Evolutionary conservation across 2,329 filamentous ascomycete species (phyloP).

Genomic region (Alternaria triticimaculans): DNA sequence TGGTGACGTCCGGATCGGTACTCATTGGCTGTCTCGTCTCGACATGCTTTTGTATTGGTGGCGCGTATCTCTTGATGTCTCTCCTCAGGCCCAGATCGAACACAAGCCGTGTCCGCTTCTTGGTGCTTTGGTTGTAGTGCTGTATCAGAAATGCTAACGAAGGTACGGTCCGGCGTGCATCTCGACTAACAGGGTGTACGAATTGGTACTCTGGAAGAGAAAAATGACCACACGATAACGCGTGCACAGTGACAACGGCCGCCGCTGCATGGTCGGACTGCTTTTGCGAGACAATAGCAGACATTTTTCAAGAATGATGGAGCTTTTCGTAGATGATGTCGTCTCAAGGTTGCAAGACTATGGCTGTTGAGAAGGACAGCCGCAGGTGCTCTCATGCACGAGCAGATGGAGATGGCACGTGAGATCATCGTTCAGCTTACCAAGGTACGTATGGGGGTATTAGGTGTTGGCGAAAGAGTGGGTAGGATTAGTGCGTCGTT

Average conservation of each 20-base stretch:
- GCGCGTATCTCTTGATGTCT: slow-evolving; percentile 54
- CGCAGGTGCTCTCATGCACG: background rate
- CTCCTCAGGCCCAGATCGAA: slow-evolving; percentile 63
- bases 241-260: slow-evolving; percentile 47
- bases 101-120: slow-evolving; percentile 51
- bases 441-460: background rate
- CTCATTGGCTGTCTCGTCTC: slow-evolving; percentile 53
- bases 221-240: slow-evolving; percentile 49
- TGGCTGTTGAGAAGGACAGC: background rate
- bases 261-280: slow-evolving; percentile 2
- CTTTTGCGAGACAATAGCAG: background rate
- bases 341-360: background rate
- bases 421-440: background rate
- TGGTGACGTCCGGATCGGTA: slow-evolving; percentile 50
- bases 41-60: slow-evolving; percentile 56
- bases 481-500: background rate
- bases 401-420: background rate
- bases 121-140: slow-evolving; percentile 51
- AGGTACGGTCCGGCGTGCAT: slow-evolving; percentile 58
- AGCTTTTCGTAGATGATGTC: background rate
- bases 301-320: background rate
- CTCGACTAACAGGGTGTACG: slow-evolving; percentile 53
- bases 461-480: background rate
- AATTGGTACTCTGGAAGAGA: slow-evolving; percentile 59
- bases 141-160: slow-evolving; percentile 62